These are phyloP conservation scores for Alternaria burnsii DNA, from an alignment of 2,329 filamentous ascomycete species.

Conservation along the genomic window DNA sequence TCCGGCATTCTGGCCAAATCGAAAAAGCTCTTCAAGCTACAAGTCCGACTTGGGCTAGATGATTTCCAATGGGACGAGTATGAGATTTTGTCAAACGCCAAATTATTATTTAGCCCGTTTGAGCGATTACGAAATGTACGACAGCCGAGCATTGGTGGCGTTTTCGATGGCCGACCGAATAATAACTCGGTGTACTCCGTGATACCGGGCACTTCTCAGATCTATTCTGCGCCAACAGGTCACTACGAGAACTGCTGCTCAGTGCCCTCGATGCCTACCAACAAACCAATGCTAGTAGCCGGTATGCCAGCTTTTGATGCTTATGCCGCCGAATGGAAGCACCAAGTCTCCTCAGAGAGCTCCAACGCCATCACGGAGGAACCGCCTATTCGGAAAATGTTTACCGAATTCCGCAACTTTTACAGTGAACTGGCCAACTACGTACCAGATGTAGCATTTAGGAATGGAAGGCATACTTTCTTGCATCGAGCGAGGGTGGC, in stretches of 20 bases:
- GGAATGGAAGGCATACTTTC: conserved; percentile 29
- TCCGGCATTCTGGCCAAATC: conserved; percentile 43
- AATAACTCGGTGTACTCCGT: conserved; percentile 29
- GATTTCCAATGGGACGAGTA: conserved; percentile 36
- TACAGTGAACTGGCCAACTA: conserved; percentile 33
- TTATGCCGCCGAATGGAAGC: conserved; percentile 36
- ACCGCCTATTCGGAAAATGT: conserved; percentile 42
- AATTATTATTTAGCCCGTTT: conserved; percentile 40
- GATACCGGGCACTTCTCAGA: not conserved
- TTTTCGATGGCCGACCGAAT: conserved; percentile 31
- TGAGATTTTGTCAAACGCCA: conserved; percentile 34
- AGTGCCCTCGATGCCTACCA: conserved; percentile 32
- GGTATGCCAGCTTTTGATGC: conserved; percentile 29
- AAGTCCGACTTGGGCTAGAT: conserved; percentile 39
- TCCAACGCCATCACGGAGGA: conserved; percentile 20
- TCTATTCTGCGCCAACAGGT: not conserved
- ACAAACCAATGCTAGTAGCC: conserved; percentile 21
- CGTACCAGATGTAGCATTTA: conserved; percentile 22
- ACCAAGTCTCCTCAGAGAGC: conserved; percentile 20
- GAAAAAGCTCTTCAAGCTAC: conserved; percentile 38
- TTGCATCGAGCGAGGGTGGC: conserved; percentile 48
- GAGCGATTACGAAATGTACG: conserved; percentile 43
- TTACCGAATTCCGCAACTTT: conserved; percentile 46
- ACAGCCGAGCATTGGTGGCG: conserved; percentile 35
- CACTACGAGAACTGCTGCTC: conserved; percentile 30